Evolutionary conservation across 306 rosid species (phyloP).

Genomic region (Rosa lucieae): DNA sequence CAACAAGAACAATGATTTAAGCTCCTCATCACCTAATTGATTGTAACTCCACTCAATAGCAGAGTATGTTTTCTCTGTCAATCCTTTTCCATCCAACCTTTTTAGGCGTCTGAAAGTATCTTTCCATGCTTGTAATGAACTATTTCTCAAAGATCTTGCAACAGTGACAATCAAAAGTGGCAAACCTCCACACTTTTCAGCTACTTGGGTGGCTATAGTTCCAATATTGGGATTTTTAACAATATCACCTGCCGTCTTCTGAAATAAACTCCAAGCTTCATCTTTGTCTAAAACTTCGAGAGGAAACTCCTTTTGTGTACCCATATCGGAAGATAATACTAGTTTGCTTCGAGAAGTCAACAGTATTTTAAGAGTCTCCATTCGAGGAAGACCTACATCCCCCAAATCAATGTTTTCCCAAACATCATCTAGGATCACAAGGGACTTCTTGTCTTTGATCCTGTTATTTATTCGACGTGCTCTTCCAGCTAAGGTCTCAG

Average conservation of each 20-base stretch:
- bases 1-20: no score
- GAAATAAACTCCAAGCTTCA: slow-evolving; percentile 40
- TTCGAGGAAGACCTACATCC: slow-evolving; percentile 32
- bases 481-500: slow-evolving; percentile 2
- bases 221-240: not conserved
- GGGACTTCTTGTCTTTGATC: slow-evolving; percentile 1
- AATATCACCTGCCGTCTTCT: slow-evolving; percentile 7
- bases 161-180: slow-evolving; percentile 40
- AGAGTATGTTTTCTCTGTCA: not conserved
- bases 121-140: not conserved
- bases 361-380: slow-evolving; percentile 23
- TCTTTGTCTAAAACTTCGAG: slow-evolving; percentile 20
- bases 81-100: not conserved
- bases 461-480: slow-evolving; percentile 2
- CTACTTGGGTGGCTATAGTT: slow-evolving; percentile 20
- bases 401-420: slow-evolving; percentile 34
- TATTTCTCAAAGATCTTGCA: slow-evolving; percentile 26
- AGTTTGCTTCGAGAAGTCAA: slow-evolving; percentile 35
- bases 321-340: slow-evolving; percentile 16
- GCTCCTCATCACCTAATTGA: no score
- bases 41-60: no score
- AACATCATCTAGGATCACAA: slow-evolving; percentile 40
- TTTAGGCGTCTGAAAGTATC: not conserved
- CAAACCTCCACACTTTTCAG: slow-evolving; percentile 37
- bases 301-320: slow-evolving; percentile 20